Evolutionary conservation across 768 basidiomycete genomes (phyloP).

Genomic region (Calocybe indica): DNA sequence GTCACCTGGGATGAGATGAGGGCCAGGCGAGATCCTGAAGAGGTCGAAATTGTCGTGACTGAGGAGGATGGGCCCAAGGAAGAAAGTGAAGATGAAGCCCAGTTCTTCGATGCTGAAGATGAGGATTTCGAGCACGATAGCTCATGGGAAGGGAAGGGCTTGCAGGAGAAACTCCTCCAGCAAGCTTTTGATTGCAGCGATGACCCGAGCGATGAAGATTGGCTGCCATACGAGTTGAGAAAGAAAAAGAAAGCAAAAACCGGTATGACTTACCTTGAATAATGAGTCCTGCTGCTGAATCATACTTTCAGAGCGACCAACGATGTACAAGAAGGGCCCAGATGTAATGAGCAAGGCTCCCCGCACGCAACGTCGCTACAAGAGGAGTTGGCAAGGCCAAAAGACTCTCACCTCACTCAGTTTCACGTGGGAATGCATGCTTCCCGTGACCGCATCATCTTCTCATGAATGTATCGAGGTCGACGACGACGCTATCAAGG

Average conservation of each 20-base stretch:
- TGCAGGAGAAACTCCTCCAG: not conserved
- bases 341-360: constrained; percentile 4
- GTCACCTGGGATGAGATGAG: not conserved
- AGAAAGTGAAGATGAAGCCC: constrained; percentile 1
- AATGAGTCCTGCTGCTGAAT: not conserved
- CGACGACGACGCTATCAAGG: not conserved
- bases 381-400: not conserved
- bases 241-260: constrained; percentile 2
- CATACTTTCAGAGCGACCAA: constrained; percentile 1
- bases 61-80: not conserved
- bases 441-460: not conserved
- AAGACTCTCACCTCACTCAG: not conserved
- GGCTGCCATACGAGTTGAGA: constrained; percentile 2
- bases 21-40: not conserved
- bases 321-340: constrained; percentile 2
- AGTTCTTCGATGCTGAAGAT: not conserved
- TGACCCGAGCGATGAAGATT: constrained; percentile 3
- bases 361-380: not conserved
- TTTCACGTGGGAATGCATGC: not conserved
- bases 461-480: not conserved
- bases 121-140: not conserved
- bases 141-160: not conserved
- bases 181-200: constrained; percentile 3
- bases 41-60: not conserved
- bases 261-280: too few species aligned